A percentile compares a stretch with the other conserved stretches of the same genome.
These are phyloP conservation scores for Dacryopinax spathularia DNA, from an alignment of 768 basidiomycete species.

Conservation along the genomic window DNA sequence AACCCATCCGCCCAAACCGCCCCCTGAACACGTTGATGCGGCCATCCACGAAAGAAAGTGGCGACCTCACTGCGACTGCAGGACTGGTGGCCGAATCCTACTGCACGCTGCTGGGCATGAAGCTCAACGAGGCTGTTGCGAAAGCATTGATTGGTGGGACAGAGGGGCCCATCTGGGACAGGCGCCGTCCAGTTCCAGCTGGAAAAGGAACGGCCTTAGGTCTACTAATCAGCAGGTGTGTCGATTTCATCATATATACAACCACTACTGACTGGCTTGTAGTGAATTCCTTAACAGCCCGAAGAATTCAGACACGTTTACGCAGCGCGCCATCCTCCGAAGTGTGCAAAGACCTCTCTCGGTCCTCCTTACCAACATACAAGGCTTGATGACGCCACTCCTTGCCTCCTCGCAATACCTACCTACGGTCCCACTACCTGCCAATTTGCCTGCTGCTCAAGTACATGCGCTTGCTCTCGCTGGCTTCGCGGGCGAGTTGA, in stretches of 20 bases:
- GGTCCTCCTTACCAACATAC: slow-evolving; percentile 55
- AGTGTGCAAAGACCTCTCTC: slow-evolving; percentile 64
- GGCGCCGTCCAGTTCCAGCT: slow-evolving; percentile 56
- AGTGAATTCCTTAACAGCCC: slow-evolving; percentile 57
- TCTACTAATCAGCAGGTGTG: slow-evolving; percentile 55
- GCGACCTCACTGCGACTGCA: slow-evolving; percentile 26
- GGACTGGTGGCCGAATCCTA: slow-evolving; percentile 68
- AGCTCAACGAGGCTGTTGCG: slow-evolving; percentile 68
- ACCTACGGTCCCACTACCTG: slow-evolving; percentile 34
- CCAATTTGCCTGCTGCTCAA: slow-evolving; percentile 46
- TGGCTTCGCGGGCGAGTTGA: slow-evolving; percentile 56
- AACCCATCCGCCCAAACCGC: slow-evolving; percentile 16
- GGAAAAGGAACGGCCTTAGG: slow-evolving; percentile 59
- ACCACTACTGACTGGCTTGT: slow-evolving; percentile 9
- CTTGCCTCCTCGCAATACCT: slow-evolving; percentile 51
- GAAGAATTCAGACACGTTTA: slow-evolving; percentile 38
- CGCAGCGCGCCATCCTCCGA: slow-evolving; percentile 55
- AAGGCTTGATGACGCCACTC: slow-evolving; percentile 49
- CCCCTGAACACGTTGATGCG: slow-evolving; percentile 39
- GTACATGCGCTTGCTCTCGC: slow-evolving; percentile 55
- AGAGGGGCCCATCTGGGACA: slow-evolving; percentile 39
- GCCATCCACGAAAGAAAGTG: slow-evolving; percentile 31
- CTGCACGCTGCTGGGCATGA: slow-evolving; percentile 58
- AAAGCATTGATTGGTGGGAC: slow-evolving; percentile 45
- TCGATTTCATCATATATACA: slow-evolving; percentile 15